Evolutionary conservation across 2,329 filamentous ascomycete species (phyloP).

Genomic region (Ilyonectria destructans): DNA sequence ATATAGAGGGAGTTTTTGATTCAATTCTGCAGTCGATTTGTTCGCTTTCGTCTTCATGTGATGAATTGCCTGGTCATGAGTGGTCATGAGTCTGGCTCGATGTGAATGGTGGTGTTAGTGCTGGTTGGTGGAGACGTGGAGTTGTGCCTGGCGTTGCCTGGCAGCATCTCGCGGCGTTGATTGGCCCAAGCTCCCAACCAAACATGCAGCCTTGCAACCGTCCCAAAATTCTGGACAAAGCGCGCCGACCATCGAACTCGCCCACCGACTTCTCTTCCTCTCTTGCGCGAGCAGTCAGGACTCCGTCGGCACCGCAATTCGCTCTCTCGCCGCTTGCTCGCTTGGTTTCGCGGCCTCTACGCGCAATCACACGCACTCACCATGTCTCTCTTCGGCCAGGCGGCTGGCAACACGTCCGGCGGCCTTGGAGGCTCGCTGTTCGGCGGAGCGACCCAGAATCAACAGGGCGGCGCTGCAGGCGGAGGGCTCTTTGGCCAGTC

Average conservation of each 20-base stretch:
- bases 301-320: conserved; percentile 28
- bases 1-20: conserved; percentile 8
- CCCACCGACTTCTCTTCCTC: conserved; percentile 38
- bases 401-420: conserved; percentile 43
- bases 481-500: conserved; percentile 39
- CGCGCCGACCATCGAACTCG: conserved; percentile 45
- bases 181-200: conserved; percentile 55
- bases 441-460: conserved; percentile 33
- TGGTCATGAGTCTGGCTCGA: too few species aligned
- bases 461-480: conserved; percentile 13
- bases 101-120: too few species aligned
- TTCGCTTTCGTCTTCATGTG: not conserved
- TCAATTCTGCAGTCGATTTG: not conserved
- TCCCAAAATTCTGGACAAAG: conserved; percentile 54
- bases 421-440: conserved; percentile 43
- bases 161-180: conserved; percentile 41
- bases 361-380: conserved; percentile 30
- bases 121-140: conserved; percentile 5
- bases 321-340: conserved; percentile 17
- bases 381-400: conserved; percentile 57
- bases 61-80: not conserved
- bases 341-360: conserved; percentile 8
- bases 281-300: conserved; percentile 35
- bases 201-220: conserved; percentile 48
- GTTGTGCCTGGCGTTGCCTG: conserved; percentile 36